Evolutionary conservation across 2,329 filamentous ascomycete species (phyloP).

Genomic region (Leptoxyphium fumago): DNA sequence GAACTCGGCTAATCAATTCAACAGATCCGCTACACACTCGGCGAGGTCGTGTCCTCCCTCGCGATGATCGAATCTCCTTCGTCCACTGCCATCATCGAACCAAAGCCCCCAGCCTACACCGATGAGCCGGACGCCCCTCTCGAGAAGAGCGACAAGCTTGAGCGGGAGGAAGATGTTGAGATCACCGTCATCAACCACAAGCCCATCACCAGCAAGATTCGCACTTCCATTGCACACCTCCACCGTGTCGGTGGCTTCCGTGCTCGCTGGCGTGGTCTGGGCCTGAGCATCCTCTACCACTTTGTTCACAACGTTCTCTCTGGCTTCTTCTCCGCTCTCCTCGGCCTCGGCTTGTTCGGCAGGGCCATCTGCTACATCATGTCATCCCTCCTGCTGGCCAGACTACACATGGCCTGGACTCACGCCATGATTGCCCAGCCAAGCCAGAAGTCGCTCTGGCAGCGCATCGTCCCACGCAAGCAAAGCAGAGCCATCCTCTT

Average conservation of each 20-base stretch:
- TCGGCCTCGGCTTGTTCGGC: constrained; percentile 31
- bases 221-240: constrained; percentile 45
- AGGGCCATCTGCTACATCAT: constrained; percentile 39
- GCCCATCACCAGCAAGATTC: constrained; percentile 48
- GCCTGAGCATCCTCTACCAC: constrained; percentile 21
- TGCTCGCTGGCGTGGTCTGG: constrained; percentile 22
- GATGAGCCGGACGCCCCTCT: constrained; percentile 34
- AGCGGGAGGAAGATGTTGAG: constrained; percentile 22
- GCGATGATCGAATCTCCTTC: constrained; percentile 49
- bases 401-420: constrained; percentile 64
- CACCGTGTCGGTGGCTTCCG: constrained; percentile 24
- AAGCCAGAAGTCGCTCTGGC: constrained; percentile 45
- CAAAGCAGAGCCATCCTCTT: constrained; percentile 54
- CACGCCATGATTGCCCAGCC: constrained; percentile 69
- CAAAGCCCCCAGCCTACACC: constrained; percentile 27
- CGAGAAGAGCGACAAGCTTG: constrained; percentile 25
- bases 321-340: constrained; percentile 17
- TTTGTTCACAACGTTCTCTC: constrained; percentile 12
- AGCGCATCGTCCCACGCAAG: constrained; percentile 52
- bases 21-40: constrained; percentile 40
- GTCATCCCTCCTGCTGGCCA: constrained; percentile 47
- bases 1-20: neutral
- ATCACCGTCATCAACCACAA: constrained; percentile 34
- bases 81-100: constrained; percentile 32
- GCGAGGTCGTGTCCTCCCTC: constrained; percentile 44